Base-by-base conservation (phyloP, 257 asterid genomes). In the Ophiorrhiza pumila region DNA sequence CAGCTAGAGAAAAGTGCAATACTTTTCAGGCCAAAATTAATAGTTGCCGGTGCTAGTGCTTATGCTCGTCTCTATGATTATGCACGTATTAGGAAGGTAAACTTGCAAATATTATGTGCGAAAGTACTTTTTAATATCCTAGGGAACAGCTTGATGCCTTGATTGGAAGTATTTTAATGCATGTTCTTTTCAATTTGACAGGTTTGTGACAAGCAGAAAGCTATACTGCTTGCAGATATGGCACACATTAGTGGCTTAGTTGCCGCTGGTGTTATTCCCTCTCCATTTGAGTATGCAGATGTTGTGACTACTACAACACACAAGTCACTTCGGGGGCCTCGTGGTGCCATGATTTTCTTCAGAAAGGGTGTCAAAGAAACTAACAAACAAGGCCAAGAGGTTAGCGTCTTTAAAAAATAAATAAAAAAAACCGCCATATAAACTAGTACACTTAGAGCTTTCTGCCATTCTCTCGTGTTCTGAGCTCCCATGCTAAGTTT, bases 211-310 rank as follows among this genome's bases (percentile, higher is more conserved):
- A 78, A 78, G 65, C 82, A 78, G 69, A 78, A 78, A 63, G 97
- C 98, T 18, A 82, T 93, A 22, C 76, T 93, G 88, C 87, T 91
- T 55, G 93, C 97, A 61, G 98, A 93, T 77, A 93, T 93, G 98
- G 98, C 98, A 56, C 98, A 93, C 74, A 91, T 93, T 46, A 93
- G 98, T 80, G 98, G 98, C 56, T 93, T 93, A 69, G 98, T 93
- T 76, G 98, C 98, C 73, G 98, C 97, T 87, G 96, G 87, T 91
- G 96, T 91, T 77, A 76, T 45, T 60, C 82, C 82, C 52, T 73
- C 79, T 82, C 98, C 97, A 35, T 91, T 93, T 46, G 98, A 93
- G 73, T 89, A 88, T 79, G 91, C 97, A 11, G 97, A 93, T 85
- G 29, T 93, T 47, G 98, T 93, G 76, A 93, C 98, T n/a, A 93